Evolutionary conservation across 2,329 filamentous ascomycete species (phyloP), one percentile per base, ranked within the genome.

Genomic region (Fusarium secorum): DNA sequence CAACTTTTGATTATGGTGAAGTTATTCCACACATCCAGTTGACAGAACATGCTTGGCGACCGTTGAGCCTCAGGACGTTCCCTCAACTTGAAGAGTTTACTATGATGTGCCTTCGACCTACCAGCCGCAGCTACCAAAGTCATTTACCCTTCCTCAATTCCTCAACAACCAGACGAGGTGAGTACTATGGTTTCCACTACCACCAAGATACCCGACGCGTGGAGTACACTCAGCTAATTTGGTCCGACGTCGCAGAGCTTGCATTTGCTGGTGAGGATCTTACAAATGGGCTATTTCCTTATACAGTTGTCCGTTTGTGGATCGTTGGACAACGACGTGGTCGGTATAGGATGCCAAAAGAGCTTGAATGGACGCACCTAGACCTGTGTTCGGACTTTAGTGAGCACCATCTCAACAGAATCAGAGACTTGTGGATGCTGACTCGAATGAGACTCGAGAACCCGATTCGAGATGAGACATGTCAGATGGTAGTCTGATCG

Each of bases 161-260:
- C 22, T 44, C 38, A 18, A 32, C n/a, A 24, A 14, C 30, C 5
- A 58, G 20, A 26, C 58, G 38, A 22, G 36, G 58, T 18, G 39
- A 64, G 4, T 74, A 62, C 64, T 73, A 66, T 22, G 72, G 72
- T 3, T 74, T 74, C 36, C 72, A 67, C 14, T 72, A 71, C 53
- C 51, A 61, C 32, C 56, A 49, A 11, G 45, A 32, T 7, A 59
- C 46, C 3, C 22, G 17, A 8, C 35, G 36, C 4, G 46, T 74
- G 5, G 57, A 70, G 33, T 72, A 65, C 32, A 52, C 70, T 8
- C 55, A 35, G 4, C 44, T 75, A 7, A 36, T 49, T 5, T 59
- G 42, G 32, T 8, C 36, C 13, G 70, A 75, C 11, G 39, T 68
- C 15, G n/a, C 45, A 32, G 53, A 60, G 14, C 41, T 52, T 28